A percentile compares a stretch with the other conserved stretches of the same genome.
Evolutionary conservation across 352 stramenopile genomes (phyloP).

Genomic region (Phytopythium mirpurense): DNA sequence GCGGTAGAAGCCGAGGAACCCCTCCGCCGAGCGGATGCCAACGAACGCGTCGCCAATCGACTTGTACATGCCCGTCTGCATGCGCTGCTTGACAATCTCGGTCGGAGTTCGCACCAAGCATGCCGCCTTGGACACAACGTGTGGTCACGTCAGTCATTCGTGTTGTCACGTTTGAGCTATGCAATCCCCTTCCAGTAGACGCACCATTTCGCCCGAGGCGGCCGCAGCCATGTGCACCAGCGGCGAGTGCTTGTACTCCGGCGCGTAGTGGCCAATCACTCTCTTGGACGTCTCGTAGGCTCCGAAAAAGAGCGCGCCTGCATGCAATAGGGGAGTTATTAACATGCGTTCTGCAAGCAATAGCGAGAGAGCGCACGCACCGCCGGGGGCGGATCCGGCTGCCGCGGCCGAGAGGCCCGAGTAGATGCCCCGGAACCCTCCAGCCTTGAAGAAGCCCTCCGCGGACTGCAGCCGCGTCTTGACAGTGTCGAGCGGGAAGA

Average conservation of each 20-base stretch:
- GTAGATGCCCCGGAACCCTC: constrained; percentile 94
- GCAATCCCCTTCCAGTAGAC: no score
- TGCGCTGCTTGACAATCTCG: constrained; percentile 99
- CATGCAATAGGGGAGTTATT: constrained; percentile 3
- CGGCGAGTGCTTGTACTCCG: constrained; percentile 75
- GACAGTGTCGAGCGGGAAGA: constrained; percentile 98
- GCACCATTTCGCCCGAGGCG: constrained; percentile 90
- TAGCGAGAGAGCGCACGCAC: constrained; percentile 20
- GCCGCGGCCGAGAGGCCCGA: constrained; percentile 88
- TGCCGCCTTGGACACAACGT: constrained; percentile 54
- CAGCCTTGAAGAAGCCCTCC: constrained; percentile 95
- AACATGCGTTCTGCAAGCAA: neutral
- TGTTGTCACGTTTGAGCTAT: no score
- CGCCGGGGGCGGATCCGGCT: constrained; percentile 87
- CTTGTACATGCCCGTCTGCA: constrained; percentile 94
- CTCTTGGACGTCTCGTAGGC: constrained; percentile 91
- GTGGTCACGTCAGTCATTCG: neutral
- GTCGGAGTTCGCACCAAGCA: constrained; percentile 98
- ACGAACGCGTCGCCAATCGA: constrained; percentile 63
- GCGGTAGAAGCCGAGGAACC: constrained; percentile 90
- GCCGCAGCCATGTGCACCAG: constrained; percentile 95
- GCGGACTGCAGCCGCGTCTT: constrained; percentile 98
- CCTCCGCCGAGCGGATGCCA: constrained; percentile 77
- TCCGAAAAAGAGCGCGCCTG: constrained; percentile 87
- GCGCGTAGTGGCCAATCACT: constrained; percentile 40